Base-by-base conservation (phyloP, 345 rosid genomes). In the Syzygium oleosum region DNA sequence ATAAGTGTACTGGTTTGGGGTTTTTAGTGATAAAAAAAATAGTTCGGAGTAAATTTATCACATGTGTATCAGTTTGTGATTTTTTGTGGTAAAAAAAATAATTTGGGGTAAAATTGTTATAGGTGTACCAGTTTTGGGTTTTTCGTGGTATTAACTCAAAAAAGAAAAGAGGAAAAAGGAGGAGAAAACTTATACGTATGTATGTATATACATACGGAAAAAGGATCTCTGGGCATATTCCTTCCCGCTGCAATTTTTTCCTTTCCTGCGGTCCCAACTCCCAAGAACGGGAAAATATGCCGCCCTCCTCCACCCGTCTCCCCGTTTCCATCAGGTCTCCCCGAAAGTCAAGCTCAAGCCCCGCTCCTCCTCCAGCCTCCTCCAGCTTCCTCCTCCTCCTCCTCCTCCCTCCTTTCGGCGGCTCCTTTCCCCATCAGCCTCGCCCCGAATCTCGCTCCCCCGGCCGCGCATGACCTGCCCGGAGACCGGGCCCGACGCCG, bases 81-180 rank as follows among this genome's bases (percentile, higher is more conserved):
- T 41, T 41, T 41, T 41, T 41, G 38, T 34, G 38, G 2, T 34
- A 2, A 34, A 41, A 41, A 41, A 41, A 41, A 41, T 41, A 41
- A 41, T 41, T 41, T 41, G 3, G 1, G 43, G 43, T 41, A 41
- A 41, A 41, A 41, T 41, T 41, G 6, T 41, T 41, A 41, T 41
- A 41, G 3, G 4, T 41, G 6, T 41, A 4, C 1, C 3, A 41
- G 3, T 41, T 41, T 41, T 1, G 43, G 6, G 1, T 41, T 41
- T 41, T 41, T 41, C 6, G 43, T 41, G 6, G 5, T 41, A 41
- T 41, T 41, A 41, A 41, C 1, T 3, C 41, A 38, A 3, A 3
- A 3, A 41, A 43, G 7, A 5, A 43, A 43, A 43, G 7, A 43
- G 7, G 46, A 43, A 43, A 43, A 43, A 6, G 46, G 46, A 43